Conservation (phyloP, 768 basidiomycete species). For the Amanita muscaria region DNA sequence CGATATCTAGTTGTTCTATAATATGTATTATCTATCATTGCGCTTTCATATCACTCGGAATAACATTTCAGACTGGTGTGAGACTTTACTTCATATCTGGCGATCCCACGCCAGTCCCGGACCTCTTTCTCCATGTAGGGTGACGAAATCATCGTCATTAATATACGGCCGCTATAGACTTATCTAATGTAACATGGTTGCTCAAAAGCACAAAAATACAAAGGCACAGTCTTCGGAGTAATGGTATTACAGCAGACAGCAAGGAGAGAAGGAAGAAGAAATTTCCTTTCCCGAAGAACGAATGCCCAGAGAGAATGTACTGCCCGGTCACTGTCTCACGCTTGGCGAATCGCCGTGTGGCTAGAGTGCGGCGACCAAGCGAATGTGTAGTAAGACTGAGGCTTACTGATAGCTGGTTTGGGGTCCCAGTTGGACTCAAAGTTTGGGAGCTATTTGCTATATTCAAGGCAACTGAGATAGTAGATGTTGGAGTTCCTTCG, state of each 20-base stretch:
- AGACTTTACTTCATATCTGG: not conserved
- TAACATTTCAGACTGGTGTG: not conserved
- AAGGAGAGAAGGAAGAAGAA: not conserved
- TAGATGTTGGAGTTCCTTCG: conserved; percentile 14
- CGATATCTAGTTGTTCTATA: conserved; percentile 15
- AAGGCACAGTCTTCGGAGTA: not conserved
- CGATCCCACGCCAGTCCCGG: conserved; percentile 1
- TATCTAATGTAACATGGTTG: not conserved
- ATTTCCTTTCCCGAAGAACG: not conserved
- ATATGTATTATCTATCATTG: conserved; percentile 7
- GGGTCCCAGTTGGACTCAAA: conserved; percentile 12
- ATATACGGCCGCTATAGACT: not conserved
- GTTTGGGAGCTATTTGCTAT: conserved; percentile 10
- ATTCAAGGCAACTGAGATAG: conserved; percentile 9
- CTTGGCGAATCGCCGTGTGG: conserved; percentile 16
- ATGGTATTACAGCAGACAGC: not conserved
- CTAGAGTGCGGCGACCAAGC: conserved; percentile 9
- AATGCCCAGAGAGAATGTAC: not conserved
- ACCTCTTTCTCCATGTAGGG: conserved; percentile 4
- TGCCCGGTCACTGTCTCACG: not conserved
- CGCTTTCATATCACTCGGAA: not conserved
- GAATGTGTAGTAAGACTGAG: not conserved
- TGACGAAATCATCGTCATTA: not conserved
- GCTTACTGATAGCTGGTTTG: not conserved
- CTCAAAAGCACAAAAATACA: conserved; percentile 4